These are phyloP conservation scores for Tolypocladium endophyticum DNA, from an alignment of 2,329 filamentous ascomycete species.

Conservation along the genomic window DNA sequence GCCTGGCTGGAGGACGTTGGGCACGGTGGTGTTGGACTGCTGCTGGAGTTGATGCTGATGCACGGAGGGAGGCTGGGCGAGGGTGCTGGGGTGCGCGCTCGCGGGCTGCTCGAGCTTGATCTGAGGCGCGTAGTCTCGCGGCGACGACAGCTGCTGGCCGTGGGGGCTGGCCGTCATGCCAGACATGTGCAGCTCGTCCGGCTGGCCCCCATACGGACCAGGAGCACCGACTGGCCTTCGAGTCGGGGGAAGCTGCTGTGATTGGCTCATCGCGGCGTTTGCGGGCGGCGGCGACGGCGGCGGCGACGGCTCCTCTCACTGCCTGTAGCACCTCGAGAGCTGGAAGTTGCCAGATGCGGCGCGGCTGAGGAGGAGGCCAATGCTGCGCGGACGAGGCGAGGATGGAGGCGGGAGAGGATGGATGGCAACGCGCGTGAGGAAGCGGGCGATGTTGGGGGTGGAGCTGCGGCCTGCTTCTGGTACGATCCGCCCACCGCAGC, in stretches of 20 bases:
- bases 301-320: background rate
- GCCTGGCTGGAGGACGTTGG: slow-evolving; percentile 49
- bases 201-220: slow-evolving; percentile 17
- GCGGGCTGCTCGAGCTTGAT: slow-evolving; percentile 37
- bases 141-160: slow-evolving; percentile 26
- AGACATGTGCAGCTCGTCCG: slow-evolving; percentile 47
- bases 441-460: background rate
- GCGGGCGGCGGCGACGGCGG: background rate
- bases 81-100: slow-evolving; percentile 13
- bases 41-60: slow-evolving; percentile 13
- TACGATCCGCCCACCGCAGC: background rate
- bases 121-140: slow-evolving; percentile 39
- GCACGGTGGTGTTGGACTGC: slow-evolving; percentile 33
- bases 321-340: background rate
- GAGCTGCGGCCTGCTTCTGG: background rate
- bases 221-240: slow-evolving; percentile 12
- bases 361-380: background rate
- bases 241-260: slow-evolving; percentile 24
- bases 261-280: slow-evolving; percentile 26
- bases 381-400: background rate
- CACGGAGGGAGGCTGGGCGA: slow-evolving; percentile 15
- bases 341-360: background rate
- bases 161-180: slow-evolving; percentile 27
- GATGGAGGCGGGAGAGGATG: background rate
- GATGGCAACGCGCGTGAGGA: background rate